These are phyloP conservation scores for Daldinia decipiens DNA, from an alignment of 495 filamentous ascomycete species.

Conservation along the genomic window DNA sequence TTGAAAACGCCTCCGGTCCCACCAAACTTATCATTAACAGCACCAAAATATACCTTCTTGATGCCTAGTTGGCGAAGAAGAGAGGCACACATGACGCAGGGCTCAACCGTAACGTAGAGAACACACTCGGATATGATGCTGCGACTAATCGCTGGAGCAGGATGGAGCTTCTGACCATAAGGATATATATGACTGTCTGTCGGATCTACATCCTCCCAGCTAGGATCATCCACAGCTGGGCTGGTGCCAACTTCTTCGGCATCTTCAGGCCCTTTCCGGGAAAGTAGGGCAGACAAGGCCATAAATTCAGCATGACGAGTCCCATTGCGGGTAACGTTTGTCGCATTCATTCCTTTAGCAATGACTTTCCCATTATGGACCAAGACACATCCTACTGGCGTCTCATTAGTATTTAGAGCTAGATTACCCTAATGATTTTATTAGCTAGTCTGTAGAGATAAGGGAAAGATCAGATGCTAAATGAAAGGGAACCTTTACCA, in stretches of 20 bases:
- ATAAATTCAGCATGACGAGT: conserved; percentile 95
- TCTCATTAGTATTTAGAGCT: conserved; percentile 85
- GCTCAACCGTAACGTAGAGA: conserved; percentile 96
- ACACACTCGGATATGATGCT: conserved; percentile 74
- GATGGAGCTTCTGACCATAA: conserved; percentile 62
- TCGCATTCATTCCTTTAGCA: conserved; percentile 92
- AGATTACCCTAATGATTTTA: conserved; percentile 69
- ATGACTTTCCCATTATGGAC: conserved; percentile 79
- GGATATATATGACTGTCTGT: conserved; percentile 58
- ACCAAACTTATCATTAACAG: conserved; percentile 93
- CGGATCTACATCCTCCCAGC: conserved; percentile 59
- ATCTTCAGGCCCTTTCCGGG: conserved; percentile 26
- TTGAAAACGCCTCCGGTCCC: conserved; percentile 91
- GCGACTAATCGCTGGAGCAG: conserved; percentile 54
- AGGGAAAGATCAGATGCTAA: background rate
- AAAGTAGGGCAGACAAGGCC: conserved; percentile 71
- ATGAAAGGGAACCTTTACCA: conserved; percentile 60
- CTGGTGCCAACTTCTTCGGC: conserved; percentile 30
- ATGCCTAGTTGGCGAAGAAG: conserved; percentile 85
- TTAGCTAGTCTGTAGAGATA: conserved; percentile 27
- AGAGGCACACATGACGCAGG: conserved; percentile 98
- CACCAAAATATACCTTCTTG: conserved; percentile 90
- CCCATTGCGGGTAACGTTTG: conserved; percentile 85
- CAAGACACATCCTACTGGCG: conserved; percentile 95
- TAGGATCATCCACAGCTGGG: conserved; percentile 29